These are phyloP conservation scores for Grifola frondosa DNA, from an alignment of 1,284 basidiomycete genomes.

Conservation along the genomic window DNA sequence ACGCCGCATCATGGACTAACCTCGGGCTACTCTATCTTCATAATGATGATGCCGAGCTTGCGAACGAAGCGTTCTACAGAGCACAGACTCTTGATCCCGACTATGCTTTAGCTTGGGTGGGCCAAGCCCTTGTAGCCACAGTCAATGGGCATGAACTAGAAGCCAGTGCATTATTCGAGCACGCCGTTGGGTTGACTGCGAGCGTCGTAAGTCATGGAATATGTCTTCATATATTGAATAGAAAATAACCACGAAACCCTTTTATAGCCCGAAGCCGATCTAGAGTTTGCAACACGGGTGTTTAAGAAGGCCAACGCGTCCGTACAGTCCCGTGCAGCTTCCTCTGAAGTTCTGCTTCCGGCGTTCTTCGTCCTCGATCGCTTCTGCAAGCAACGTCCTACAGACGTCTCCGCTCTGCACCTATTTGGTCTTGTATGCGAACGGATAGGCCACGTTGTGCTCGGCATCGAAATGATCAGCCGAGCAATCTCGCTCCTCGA, in stretches of 20 bases:
- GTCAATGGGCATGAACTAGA: constrained; percentile 63
- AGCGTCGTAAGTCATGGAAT: constrained; percentile 57
- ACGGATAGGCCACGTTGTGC: constrained; percentile 69
- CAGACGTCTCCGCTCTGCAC: constrained; percentile 78
- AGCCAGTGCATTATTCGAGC: constrained; percentile 75
- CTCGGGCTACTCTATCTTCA: constrained; percentile 90
- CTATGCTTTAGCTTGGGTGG: constrained; percentile 89
- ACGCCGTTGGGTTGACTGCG: constrained; percentile 74
- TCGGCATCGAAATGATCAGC: constrained; percentile 59
- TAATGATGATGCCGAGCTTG: constrained; percentile 79
- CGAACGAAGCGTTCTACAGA: constrained; percentile 83
- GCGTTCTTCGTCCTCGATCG: constrained; percentile 82
- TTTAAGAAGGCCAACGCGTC: constrained; percentile 48
- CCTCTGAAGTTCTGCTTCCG: constrained; percentile 56
- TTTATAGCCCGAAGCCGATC: constrained; percentile 76
- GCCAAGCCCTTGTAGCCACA: constrained; percentile 83
- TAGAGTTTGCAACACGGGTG: constrained; percentile 71
- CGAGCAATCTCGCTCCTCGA: constrained; percentile 78
- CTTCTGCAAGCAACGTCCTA: constrained; percentile 69
- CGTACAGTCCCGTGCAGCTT: constrained; percentile 24
- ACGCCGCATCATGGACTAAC: constrained; percentile 81
- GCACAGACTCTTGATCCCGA: constrained; percentile 94
- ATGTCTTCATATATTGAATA: too few species aligned
- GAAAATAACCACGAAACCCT: too few species aligned
- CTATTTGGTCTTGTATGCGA: constrained; percentile 88